Evolutionary conservation across 352 stramenopile species (phyloP).

Genomic region (Phytophthora pistaciae): DNA sequence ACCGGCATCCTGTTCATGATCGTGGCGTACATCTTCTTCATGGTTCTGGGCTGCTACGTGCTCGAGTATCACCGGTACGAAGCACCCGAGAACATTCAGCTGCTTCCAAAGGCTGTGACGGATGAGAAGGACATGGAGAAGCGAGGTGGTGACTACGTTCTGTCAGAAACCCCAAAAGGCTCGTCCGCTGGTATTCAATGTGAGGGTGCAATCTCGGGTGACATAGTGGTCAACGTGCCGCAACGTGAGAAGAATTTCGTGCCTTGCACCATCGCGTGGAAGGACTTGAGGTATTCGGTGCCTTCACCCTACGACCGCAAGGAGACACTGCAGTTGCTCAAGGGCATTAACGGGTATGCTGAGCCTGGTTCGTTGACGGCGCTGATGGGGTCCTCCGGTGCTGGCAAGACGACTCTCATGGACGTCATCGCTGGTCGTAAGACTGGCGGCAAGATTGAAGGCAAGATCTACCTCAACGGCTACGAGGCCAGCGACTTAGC

Average conservation of each 20-base stretch:
- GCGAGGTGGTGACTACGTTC: slow-evolving; percentile 6
- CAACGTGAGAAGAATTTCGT: slow-evolving; percentile 28
- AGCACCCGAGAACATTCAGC: slow-evolving; percentile 27
- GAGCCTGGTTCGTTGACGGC: slow-evolving; percentile 80
- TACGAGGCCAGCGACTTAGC: slow-evolving; percentile 31
- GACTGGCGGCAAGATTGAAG: slow-evolving; percentile 66
- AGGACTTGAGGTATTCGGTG: slow-evolving; percentile 48
- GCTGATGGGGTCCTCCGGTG: slow-evolving; percentile 75
- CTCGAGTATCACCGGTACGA: slow-evolving; percentile 45
- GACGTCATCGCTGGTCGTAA: slow-evolving; percentile 92
- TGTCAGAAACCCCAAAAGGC: slow-evolving; percentile 8
- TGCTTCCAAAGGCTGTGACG: neutral
- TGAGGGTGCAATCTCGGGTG: neutral
- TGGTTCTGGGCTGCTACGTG: slow-evolving; percentile 33
- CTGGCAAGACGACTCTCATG: slow-evolving; percentile 39
- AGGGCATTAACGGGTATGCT: slow-evolving; percentile 77
- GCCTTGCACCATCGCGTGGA: slow-evolving; percentile 39
- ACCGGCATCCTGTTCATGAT: slow-evolving; percentile 40
- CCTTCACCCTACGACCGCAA: slow-evolving; percentile 35
- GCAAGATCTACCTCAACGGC: slow-evolving; percentile 53
- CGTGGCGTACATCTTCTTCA: slow-evolving; percentile 36
- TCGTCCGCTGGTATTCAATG: slow-evolving; percentile 15
- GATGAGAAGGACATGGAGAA: slow-evolving; percentile 25
- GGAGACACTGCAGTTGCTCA: slow-evolving; percentile 55
- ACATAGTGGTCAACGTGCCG: slow-evolving; percentile 12